Evolutionary conservation across 2,329 filamentous ascomycete genomes (phyloP).

Genomic region (Fusarium fracticaudum): DNA sequence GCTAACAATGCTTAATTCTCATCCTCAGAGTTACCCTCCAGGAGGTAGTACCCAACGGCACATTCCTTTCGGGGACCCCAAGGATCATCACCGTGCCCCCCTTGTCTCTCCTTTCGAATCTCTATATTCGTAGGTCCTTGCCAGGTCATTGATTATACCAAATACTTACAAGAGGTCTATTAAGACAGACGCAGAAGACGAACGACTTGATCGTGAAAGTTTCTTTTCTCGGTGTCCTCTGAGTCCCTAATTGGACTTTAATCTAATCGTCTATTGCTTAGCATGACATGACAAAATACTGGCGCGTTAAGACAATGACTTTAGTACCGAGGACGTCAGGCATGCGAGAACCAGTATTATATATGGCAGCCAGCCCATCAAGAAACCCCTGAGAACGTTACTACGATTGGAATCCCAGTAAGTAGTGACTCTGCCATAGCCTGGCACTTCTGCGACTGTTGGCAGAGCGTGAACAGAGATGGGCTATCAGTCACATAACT

Average conservation of each 20-base stretch:
- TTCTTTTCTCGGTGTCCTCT: not conserved
- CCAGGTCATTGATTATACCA: not conserved
- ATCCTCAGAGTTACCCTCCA: not conserved
- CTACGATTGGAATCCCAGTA: not conserved
- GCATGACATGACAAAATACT: no score
- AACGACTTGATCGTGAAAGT: not conserved
- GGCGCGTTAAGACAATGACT: not conserved
- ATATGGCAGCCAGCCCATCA: not conserved
- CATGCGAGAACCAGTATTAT: no score
- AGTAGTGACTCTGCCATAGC: not conserved
- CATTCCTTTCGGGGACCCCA: not conserved
- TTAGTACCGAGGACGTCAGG: not conserved
- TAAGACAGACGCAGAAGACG: not conserved
- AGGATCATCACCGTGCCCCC: not conserved
- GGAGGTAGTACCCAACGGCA: not conserved
- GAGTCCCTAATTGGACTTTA: fast-evolving
- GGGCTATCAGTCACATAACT: not conserved
- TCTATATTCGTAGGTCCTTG: not conserved
- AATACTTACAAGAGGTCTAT: not conserved
- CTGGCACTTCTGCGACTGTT: not conserved
- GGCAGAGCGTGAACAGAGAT: no score
- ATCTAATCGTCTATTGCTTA: not conserved
- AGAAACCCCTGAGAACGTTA: not conserved
- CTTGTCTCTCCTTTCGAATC: not conserved
- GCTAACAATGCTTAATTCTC: not conserved